phyloP scores from a whole-genome alignment of 257 asterid genomes.

The Solanum chmielewskii region DNA sequence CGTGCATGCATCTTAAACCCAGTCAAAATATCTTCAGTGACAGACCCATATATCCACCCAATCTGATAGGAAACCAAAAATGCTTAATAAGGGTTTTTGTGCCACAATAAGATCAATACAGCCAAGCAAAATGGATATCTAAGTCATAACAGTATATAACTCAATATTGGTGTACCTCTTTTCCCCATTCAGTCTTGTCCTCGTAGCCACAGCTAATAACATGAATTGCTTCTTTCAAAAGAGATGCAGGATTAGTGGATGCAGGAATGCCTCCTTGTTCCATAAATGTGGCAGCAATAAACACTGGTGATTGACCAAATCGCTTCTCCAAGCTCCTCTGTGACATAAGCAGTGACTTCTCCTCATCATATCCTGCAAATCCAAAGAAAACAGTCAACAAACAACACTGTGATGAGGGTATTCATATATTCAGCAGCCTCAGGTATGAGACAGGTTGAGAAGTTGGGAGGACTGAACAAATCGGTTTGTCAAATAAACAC shows the following conservation, averaged over 20 bases:
- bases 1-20: conserved; percentile 95
- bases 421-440: neutral
- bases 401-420: neutral
- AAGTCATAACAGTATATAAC: neutral
- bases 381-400: neutral
- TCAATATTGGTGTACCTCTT: conserved; percentile 48
- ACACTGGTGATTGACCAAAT: conserved; percentile 92
- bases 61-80: conserved; percentile 27
- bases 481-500: neutral
- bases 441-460: neutral
- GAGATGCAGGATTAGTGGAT: conserved; percentile 65
- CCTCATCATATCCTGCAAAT: conserved; percentile 75
- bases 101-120: neutral
- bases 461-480: neutral
- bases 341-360: conserved; percentile 84
- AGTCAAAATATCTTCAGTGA: conserved; percentile 87
- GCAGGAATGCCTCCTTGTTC: conserved; percentile 92
- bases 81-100: neutral
- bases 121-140: neutral
- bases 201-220: conserved; percentile 96
- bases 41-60: conserved; percentile 96
- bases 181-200: conserved; percentile 96
- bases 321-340: conserved; percentile 93
- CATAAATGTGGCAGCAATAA: conserved; percentile 88
- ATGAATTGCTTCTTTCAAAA: conserved; percentile 92